A percentile compares a stretch with the other conserved stretches of the same genome.
These are phyloP conservation scores for Zelonia costaricensis DNA, from an alignment of 208 protist species.

Conservation along the genomic window DNA sequence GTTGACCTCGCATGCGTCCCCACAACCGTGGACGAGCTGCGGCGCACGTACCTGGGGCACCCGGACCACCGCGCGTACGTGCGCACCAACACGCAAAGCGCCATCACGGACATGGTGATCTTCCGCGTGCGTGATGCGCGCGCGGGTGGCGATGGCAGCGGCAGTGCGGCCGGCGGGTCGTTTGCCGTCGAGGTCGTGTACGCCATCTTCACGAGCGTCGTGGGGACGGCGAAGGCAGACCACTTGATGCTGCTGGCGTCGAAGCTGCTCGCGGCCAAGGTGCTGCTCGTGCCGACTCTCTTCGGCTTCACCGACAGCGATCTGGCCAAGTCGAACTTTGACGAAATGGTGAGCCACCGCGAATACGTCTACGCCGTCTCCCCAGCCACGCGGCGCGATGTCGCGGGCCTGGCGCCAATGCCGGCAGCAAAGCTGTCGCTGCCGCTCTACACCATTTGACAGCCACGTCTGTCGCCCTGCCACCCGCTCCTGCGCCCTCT, in stretches of 20 bases:
- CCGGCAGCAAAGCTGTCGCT: constrained; percentile 59
- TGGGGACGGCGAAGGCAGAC: constrained; percentile 55
- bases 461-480: too few relatives aligned
- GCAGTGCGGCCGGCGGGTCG: not conserved
- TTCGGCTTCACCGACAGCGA: constrained; percentile 86
- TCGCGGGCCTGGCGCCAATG: constrained; percentile 33
- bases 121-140: constrained; percentile 46
- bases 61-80: constrained; percentile 27
- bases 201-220: constrained; percentile 63
- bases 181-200: constrained; percentile 56
- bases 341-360: constrained; percentile 49
- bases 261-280: constrained; percentile 44
- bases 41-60: constrained; percentile 31
- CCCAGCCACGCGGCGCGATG: constrained; percentile 10
- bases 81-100: constrained; percentile 7
- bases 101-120: constrained; percentile 60
- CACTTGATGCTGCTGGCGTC: constrained; percentile 64
- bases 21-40: constrained; percentile 37
- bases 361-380: constrained; percentile 72
- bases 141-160: not conserved
- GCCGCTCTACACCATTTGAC: constrained; percentile 54
- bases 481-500: too few relatives aligned
- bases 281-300: constrained; percentile 69
- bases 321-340: constrained; percentile 75
- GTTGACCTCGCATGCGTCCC: constrained; percentile 39